Evolutionary conservation across 2,329 filamentous ascomycete species (phyloP), one percentile per base, ranked within the genome.

Genomic region (Aspergillus udagawae): DNA sequence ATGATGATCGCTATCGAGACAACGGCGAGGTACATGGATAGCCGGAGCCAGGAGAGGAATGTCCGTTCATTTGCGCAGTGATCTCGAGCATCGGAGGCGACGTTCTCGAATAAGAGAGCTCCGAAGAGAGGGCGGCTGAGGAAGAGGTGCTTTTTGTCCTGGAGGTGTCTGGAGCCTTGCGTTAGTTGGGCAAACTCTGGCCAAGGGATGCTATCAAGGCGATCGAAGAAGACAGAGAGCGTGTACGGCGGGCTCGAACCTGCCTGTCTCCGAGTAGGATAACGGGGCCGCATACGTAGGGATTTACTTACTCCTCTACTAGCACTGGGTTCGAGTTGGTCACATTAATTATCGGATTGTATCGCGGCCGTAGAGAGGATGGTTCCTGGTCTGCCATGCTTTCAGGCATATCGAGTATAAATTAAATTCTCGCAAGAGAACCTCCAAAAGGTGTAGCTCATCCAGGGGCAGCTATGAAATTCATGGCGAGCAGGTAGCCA

Each of bases 1-100:
- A 97, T 82, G 9, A 96, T 86, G 64, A 99, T 96, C 52, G 94
- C 93, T 32, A 96, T 84, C 28, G 90, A 86, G 8, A 97, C 91
- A 52, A 99, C 81, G 62, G 91, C 86, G 83, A 97, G 92, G 77
- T 96, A 96, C 65, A 96, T 85, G 32, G 90, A 87, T 2, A 97
- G 83, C 3, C 92, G 87, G 21, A 97, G 85, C 83, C 94, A 97
- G 1, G 93, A 94, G 28, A 97, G 86, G 70, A 97, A 97, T 0
- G 85, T 88, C 64, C 85, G 79, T 68, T 88, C 85, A 60, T 86
- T 87, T 25, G 85, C 85, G 64, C 83, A 85, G 72, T 87, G 85
- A 64, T 88, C 85, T 58, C 85, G 77, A 5, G 86, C 86, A 69
- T 89, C 86, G 25, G 84, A 87, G 58, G 85, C 79, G 53, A 77